Base-by-base conservation (phyloP, 2,329 filamentous ascomycete species). In the Penicillium sp. region DNA sequence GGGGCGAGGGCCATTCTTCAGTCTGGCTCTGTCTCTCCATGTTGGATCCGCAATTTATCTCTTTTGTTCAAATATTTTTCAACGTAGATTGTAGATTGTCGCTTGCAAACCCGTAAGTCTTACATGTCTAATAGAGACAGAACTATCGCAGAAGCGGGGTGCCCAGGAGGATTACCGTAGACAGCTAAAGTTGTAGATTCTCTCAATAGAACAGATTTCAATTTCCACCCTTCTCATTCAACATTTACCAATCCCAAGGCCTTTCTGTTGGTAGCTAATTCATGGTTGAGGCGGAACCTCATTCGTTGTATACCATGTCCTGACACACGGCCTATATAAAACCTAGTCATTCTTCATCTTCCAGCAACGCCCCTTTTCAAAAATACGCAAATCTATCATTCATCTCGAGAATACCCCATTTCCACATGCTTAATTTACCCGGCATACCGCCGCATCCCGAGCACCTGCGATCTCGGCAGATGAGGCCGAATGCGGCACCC, bases 31-130 rank as follows among this genome's bases (percentile, higher is more conserved):
- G 50, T 55, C 60, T 57, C 59, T 61, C 57, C 52, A 59, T 56
- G 55, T 59, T 63, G 59, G 56, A 63, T 59, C 57, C 53, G 52
- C 61, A 62, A 62, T 63, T 69, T 61, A 69, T 70, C 67, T 64
- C 65, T 53, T 70, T 69, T 69, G 66, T 69, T 65, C 54, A 43
- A 33, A 2, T 11, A 5, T 4, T 11, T 11, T 30, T 11, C 2
- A 30, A 13, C 13, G 28, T 30, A 30, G 28, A 13, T 30, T 30
- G 27, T 28, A 27, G 25, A 8, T 9, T 27, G 25, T 27, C 20
- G 20, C 20, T 22, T 22, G 20, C 20, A 22, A 2, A 22, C 4
- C 20, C 20, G 4, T 22, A 22, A 22, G 20, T 22, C 20, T 22
- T 22, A 22, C 2, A 22, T 22, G 20, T 22, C 20, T 22, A 22